Base-by-base conservation (phyloP, 2,329 filamentous ascomycete species). In the Madurella fahalii region DNA sequence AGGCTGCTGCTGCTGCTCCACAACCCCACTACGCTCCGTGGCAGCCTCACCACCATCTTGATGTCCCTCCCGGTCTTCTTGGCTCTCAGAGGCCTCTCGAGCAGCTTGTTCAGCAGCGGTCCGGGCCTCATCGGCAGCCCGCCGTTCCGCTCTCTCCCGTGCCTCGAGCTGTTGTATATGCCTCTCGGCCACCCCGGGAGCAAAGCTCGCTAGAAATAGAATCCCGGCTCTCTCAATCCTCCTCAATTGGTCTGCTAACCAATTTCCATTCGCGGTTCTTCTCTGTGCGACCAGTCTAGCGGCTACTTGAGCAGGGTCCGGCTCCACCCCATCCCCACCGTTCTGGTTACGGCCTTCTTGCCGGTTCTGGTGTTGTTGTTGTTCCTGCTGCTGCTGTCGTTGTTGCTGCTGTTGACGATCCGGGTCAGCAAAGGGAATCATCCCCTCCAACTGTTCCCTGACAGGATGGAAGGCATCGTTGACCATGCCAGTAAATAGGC, bases 121-220 rank as follows among this genome's bases (percentile, higher is more conserved):
- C 1, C 68, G 71, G 5, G 69, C 71, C 30, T 70, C 73, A 40
- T 71, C 75, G 1, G 71, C 72, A 54, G 79, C 74, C 60, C 69
- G 69, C 25, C 75, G 70, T 60, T 77, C 77, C 2, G 68, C 72
- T 47, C 75, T 71, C 40, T 74, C 77, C 52, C 80, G 76, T 4
- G 76, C 78, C 61, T 83, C 80, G 2, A 83, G 67, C 43, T 80
- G 75, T 20, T 78, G 79, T 57, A 87, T 85, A 58, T 87, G 84
- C 47, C 82, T 73, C 68, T 87, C 84, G 1, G 83, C 83, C 20
- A 87, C 77, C 9, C 84, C 84, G 1, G 84, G 84, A 1, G 83
- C 81, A 57, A 87, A 77, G 64, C 84, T 87, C 17, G 84, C 84
- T 18, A 87, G 71, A 63, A 87, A 86, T 20, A 87, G 71, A 15